Conservation (phyloP, 225 moss, liverwort and hornwort species). For the Pseudoscleropodium purum region DNA sequence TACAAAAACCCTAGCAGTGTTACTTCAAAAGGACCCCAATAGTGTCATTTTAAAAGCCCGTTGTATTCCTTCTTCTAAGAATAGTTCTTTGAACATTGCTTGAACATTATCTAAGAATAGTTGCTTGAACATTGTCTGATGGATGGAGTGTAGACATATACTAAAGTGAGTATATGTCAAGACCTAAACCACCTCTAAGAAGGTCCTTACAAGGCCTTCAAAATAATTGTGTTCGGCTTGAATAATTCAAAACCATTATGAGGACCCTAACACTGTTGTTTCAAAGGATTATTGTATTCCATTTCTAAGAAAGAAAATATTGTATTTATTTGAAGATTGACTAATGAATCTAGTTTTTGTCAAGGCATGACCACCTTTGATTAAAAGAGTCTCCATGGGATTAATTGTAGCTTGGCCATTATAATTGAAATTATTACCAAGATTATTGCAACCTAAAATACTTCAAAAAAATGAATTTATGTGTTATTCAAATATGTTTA, state of each 20-base stretch:
- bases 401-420: not conserved
- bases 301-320: not conserved
- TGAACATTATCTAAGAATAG: not conserved
- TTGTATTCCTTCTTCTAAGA: not conserved
- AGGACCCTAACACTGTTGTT: not conserved
- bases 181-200: not conserved
- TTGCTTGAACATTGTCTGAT: not conserved
- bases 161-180: no score
- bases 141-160: not conserved
- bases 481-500: not conserved
- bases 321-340: not conserved
- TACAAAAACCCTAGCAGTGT: no score
- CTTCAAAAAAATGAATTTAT: not conserved
- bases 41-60: not conserved
- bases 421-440: not conserved
- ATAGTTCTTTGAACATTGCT: no score
- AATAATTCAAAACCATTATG: fast-evolving
- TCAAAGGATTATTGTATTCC: fast-evolving
- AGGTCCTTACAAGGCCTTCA: not conserved
- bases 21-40: not conserved
- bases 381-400: fast-evolving
- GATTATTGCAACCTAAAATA: not conserved
- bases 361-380: not conserved
- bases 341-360: no score
- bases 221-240: fast-evolving